Evolutionary conservation across 1,284 basidiomycete species (phyloP).

Genomic region (Athelia sp.): DNA sequence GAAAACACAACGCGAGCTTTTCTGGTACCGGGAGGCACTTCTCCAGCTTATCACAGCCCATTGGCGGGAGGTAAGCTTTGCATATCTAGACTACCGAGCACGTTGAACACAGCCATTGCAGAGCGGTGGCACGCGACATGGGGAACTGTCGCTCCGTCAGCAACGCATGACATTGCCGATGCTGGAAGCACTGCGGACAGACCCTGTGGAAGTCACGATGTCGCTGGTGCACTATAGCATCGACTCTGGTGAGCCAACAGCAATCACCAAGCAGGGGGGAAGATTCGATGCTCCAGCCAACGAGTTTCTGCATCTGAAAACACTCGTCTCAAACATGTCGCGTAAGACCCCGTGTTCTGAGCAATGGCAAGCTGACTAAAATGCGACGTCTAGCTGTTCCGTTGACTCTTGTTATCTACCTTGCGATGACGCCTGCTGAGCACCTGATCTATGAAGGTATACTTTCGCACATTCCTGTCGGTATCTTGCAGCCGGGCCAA

Average conservation of each 20-base stretch:
- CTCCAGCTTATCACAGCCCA: conserved; percentile 61
- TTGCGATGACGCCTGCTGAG: conserved; percentile 52
- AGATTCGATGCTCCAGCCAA: conserved; percentile 46
- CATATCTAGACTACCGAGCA: not conserved
- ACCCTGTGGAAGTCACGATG: conserved; percentile 58
- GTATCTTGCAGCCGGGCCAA: conserved; percentile 49
- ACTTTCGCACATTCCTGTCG: conserved; percentile 52
- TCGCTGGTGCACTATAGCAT: conserved; percentile 34
- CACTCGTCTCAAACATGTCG: conserved; percentile 55
- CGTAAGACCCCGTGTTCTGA: conserved; percentile 34
- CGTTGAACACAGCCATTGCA: conserved; percentile 23
- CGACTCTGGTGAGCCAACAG: conserved; percentile 18
- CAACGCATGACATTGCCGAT: conserved; percentile 74
- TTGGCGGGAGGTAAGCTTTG: conserved; percentile 75
- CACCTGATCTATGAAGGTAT: conserved; percentile 71
- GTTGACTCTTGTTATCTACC: conserved; percentile 46
- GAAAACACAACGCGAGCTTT: conserved; percentile 66
- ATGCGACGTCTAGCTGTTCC: conserved; percentile 34
- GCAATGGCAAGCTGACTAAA: not conserved
- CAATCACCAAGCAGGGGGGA: conserved; percentile 24
- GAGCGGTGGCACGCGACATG: conserved; percentile 72
- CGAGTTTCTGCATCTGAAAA: conserved; percentile 54
- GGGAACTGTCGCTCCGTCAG: conserved; percentile 70
- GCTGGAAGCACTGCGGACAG: conserved; percentile 67
- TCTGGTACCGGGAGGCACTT: conserved; percentile 92